A percentile compares a stretch with the other conserved stretches of the same genome.
Conservation (phyloP, 108 stramenopile species). For the Cyclotella sp. region DNA sequence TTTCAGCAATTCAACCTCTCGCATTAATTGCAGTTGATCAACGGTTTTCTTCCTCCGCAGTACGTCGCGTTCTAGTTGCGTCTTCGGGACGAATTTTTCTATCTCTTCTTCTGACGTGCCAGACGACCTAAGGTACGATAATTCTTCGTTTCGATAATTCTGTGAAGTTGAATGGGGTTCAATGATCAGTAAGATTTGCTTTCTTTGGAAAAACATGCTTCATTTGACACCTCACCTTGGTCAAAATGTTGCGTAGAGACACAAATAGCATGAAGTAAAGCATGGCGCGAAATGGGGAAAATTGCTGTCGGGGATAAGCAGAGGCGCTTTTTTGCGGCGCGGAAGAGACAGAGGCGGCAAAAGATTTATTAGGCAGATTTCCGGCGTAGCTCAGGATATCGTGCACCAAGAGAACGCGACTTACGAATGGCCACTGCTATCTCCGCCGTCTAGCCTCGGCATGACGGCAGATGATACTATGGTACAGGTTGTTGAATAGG, state of each 20-base stretch:
- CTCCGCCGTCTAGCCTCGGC: constrained; percentile 20
- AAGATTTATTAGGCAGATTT: not conserved
- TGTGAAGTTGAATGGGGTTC: not conserved
- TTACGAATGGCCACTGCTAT: constrained; percentile 20
- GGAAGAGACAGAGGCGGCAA: not conserved
- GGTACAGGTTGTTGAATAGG: no score
- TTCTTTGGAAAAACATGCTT: not conserved
- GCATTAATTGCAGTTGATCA: constrained; percentile 14
- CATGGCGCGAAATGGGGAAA: not conserved
- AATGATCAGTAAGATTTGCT: not conserved
- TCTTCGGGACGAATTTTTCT: constrained; percentile 26
- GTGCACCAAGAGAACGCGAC: not conserved
- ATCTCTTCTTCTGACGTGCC: constrained; percentile 17
- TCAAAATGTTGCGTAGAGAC: constrained; percentile 10
- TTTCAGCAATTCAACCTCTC: constrained; percentile 19
- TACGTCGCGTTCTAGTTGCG: constrained; percentile 14
- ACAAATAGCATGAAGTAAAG: constrained; percentile 15
- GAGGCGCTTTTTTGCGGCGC: constrained; percentile 4
- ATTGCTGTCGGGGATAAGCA: constrained; percentile 13
- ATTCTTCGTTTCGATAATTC: constrained; percentile 30
- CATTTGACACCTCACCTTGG: constrained; percentile 7
- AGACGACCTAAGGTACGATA: constrained; percentile 16
- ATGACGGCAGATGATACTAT: not conserved
- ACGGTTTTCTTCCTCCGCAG: constrained; percentile 8
- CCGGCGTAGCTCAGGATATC: not conserved